Evolutionary conservation across 139 green algal species (phyloP), one percentile per base, ranked within the genome.

Genomic region (Dunaliella primolecta): DNA sequence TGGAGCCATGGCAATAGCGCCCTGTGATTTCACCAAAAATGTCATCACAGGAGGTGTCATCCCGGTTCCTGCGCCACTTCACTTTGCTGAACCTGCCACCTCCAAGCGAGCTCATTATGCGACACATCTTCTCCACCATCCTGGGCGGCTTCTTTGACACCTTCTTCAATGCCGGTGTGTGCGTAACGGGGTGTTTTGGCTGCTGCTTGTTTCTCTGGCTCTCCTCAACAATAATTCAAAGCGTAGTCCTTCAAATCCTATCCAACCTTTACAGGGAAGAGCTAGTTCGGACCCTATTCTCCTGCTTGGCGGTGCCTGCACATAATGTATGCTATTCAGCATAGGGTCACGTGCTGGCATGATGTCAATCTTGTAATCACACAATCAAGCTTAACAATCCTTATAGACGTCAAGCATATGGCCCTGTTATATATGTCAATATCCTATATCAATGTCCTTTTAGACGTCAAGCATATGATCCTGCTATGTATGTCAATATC

Each of bases 41-140:
- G n/a, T n/a, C n/a, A n/a, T 76, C 92, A 30, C 89, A 94, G 84
- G 77, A 87, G 72, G 84, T 92, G 89, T 78, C 33, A 15, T 37
- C 78, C 27, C 86, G 87, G 81, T 94, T 98, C 80, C 85, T 93
- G 29, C 88, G 95, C 3, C 95, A 97, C 88, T 96, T 96, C 84
- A 92, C 88, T 32, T 83, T 93, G 83, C 91, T 98, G 31, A 91
- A 80, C 57, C 35, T 97, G 80, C 93, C 95, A 27, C 87, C 86
- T 24, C 89, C 83, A 38, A 88, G 35, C 36, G 90, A 95, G 70
- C 80, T 83, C 20, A 85, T 79, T 20, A 93, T 95, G 85, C 77
- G 90, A 0, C 90, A 87, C 79, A 96, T 97, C 82, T 94, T 95
- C 84, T 85, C 78, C 3, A 74, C 91, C 46, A 94, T 97, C 70